Base-by-base conservation (phyloP, 306 rosid genomes). In the Quercus mongolica region DNA sequence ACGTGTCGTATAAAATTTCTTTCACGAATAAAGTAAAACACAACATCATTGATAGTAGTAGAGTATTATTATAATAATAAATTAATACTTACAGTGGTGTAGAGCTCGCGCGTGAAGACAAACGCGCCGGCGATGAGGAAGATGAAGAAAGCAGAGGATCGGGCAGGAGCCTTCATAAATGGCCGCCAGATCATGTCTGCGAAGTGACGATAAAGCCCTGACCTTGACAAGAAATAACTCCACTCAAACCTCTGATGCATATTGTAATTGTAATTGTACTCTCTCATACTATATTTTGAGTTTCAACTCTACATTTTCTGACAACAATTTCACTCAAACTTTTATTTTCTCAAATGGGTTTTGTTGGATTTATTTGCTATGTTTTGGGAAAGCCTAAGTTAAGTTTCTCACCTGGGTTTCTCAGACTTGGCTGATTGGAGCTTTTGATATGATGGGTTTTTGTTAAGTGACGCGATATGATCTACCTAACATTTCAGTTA, bases 121-220 rank as follows among this genome's bases (percentile, higher is more conserved):
- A 89, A 90, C 85, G 88, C 91, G 80, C 93, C 92, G 87, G 74
- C 73, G 74, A 88, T 77, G 61, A 87, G 75, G 80, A 81, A 74
- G 63, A 58, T 17, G 21, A 82, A 76, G 15, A 89, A 1, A 4
- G 61, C 84, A 17, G 83, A 61, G 56, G 83, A 83, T 76, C 89
- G 76, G 0, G 90, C 75, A 12, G 91, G 46, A 5, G 90, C 83
- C 78, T 88, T 89, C 83, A 83, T 68, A 18, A 81, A 71, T 6
- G 82, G 68, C 23, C 76, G 68, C 85, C 80, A 71, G 64, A 85
- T 76, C 54, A 71, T 76, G n/a, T 82, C 82, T 54, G 21, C 12
- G 51, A 73, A 85, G 79, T 81, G 63, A 76, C 88, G 75, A 10
- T 41, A n/a, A 25, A n/a, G 30, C 70, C 88, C 81, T 33, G 73